These are phyloP conservation scores for Lentinula raphanica DNA, from an alignment of 768 basidiomycete species.

Conservation along the genomic window DNA sequence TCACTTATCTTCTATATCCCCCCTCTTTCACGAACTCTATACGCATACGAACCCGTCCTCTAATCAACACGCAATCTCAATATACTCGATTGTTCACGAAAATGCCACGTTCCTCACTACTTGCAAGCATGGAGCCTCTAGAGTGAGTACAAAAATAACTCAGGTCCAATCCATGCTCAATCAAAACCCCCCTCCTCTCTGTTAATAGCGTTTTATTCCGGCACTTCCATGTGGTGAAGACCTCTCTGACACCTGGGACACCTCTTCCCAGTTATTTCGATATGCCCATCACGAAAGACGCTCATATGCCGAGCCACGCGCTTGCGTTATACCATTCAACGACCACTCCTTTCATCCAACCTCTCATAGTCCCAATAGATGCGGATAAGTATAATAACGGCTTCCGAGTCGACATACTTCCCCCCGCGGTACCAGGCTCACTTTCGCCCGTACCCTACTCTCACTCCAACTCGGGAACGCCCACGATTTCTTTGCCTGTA, in stretches of 20 bases:
- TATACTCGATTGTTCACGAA: background rate
- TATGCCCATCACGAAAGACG: constrained; percentile 41
- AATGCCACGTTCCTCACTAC: constrained; percentile 29
- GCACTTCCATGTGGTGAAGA: constrained; percentile 36
- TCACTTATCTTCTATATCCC: background rate
- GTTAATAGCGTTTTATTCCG: constrained; percentile 35
- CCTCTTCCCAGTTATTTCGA: constrained; percentile 39
- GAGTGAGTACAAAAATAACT: constrained; percentile 23
- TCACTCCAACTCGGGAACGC: constrained; percentile 16
- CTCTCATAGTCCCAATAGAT: constrained; percentile 50
- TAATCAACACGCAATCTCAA: background rate
- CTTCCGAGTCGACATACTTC: constrained; percentile 31
- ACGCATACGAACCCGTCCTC: constrained; percentile 8
- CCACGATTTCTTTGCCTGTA: constrained; percentile 47
- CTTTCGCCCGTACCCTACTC: constrained; percentile 26
- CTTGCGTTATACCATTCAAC: constrained; percentile 38
- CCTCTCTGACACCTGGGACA: constrained; percentile 9
- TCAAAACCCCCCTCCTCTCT: background rate
- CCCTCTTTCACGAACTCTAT: background rate
- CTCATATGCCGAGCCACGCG: constrained; percentile 51
- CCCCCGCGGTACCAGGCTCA: constrained; percentile 27
- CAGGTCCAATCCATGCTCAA: background rate
- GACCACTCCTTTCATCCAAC: constrained; percentile 22
- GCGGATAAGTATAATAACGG: constrained; percentile 37
- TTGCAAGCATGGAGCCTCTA: constrained; percentile 26